Percentiles rank a stretch among this genome's conserved stretches.
Conservation (phyloP, 2,329 filamentous ascomycete genomes). For the Tothia fuscella region DNA sequence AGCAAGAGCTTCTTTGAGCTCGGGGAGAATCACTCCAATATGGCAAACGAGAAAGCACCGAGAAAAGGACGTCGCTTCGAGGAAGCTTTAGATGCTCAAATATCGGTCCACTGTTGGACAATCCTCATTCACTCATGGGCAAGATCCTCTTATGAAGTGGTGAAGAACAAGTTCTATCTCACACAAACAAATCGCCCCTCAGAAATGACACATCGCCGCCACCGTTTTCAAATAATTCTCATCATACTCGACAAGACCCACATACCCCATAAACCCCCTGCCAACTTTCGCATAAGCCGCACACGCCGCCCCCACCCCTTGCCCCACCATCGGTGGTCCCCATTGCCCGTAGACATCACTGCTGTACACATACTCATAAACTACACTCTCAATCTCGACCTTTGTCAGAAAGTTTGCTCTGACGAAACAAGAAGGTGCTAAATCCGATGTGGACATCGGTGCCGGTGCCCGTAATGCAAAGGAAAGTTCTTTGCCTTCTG, state of each 20-base stretch:
- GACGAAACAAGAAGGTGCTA: neutral
- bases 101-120: too few species aligned
- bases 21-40: too few species aligned
- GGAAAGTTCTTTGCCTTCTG: constrained; percentile 6
- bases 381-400: constrained; percentile 4
- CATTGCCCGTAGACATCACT: neutral
- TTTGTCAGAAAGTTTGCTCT: constrained; percentile 5
- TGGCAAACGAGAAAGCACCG: too few species aligned
- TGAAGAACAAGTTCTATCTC: neutral
- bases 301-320: neutral
- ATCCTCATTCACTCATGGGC: too few species aligned
- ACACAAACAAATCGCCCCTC: neutral
- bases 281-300: constrained; percentile 8
- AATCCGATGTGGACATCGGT: constrained; percentile 6
- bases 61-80: too few species aligned
- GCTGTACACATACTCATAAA: constrained; percentile 2
- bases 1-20: too few species aligned
- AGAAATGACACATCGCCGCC: constrained; percentile 10
- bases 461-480: constrained; percentile 5
- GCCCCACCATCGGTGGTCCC: neutral
- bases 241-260: constrained; percentile 9
- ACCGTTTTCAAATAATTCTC: constrained; percentile 8
- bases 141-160: too few species aligned
- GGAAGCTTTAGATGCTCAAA: too few species aligned
- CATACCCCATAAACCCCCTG: constrained; percentile 8